phyloP scores from a whole-genome alignment of 352 stramenopile species.

The Phytophthora fragariaefolia region DNA sequence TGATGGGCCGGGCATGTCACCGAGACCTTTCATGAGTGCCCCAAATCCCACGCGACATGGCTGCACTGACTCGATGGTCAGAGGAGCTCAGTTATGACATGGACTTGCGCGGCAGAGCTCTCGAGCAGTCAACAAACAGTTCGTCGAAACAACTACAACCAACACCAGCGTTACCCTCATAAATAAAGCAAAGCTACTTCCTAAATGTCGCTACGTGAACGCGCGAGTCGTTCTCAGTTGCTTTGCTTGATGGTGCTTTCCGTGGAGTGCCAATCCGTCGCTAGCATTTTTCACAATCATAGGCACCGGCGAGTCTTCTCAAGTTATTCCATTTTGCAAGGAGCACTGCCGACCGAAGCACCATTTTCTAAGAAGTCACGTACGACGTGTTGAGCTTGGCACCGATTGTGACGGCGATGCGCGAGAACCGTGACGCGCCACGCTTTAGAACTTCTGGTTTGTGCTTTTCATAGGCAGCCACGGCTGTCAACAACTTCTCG shows the following conservation, averaged over 20 bases:
- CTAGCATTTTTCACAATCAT: conserved; percentile 18
- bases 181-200: conserved; percentile 44
- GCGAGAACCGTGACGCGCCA: conserved; percentile 62
- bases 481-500: conserved; percentile 80
- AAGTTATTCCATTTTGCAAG: conserved; percentile 7
- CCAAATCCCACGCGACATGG: conserved; percentile 3
- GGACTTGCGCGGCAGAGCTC: background rate
- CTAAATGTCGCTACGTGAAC: conserved; percentile 27
- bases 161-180: conserved; percentile 27
- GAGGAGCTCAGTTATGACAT: conserved; percentile 1
- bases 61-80: conserved; percentile 18
- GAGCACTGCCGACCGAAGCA: background rate
- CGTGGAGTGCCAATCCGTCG: background rate
- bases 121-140: background rate
- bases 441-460: conserved; percentile 81
- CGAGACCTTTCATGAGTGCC: background rate
- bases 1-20: background rate
- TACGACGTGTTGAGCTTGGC: conserved; percentile 83
- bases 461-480: conserved; percentile 85
- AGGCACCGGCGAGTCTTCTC: background rate
- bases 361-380: conserved; percentile 47
- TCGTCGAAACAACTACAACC: conserved; percentile 19
- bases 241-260: conserved; percentile 16
- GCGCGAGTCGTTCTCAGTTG: conserved; percentile 12
- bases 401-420: conserved; percentile 76